Percentiles rank a stretch among this genome's conserved stretches.
These are phyloP conservation scores for Serendipita indica DNA, from an alignment of 768 basidiomycete species.

Conservation along the genomic window DNA sequence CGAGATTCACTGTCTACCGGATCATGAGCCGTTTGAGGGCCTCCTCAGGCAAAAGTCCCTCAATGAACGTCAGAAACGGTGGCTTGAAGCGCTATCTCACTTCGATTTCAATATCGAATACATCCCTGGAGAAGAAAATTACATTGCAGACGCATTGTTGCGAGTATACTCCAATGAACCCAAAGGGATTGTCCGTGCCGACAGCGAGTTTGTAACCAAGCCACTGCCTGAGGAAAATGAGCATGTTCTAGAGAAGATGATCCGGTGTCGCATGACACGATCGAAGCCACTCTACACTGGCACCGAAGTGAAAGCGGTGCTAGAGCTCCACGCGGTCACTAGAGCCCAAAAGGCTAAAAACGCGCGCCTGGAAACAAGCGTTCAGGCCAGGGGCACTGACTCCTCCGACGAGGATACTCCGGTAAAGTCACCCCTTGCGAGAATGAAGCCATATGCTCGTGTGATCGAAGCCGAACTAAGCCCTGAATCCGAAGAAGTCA, in stretches of 20 bases:
- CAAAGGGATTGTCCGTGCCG: conserved; percentile 16
- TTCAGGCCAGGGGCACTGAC: no score
- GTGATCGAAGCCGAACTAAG: no score
- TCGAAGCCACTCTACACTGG: neutral
- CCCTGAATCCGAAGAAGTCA: no score
- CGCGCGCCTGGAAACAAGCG: no score
- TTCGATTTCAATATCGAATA: conserved; percentile 11
- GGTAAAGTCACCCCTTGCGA: no score
- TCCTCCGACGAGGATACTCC: no score
- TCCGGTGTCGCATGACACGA: neutral
- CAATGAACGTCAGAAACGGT: neutral
- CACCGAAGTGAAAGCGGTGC: neutral
- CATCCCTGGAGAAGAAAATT: conserved; percentile 6
- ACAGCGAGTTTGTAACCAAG: conserved; percentile 16
- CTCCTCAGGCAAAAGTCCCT: conserved; percentile 3
- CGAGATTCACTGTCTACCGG: conserved; percentile 8
- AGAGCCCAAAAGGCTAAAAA: neutral
- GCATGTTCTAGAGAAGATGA: neutral
- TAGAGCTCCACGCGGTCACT: neutral
- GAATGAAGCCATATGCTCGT: no score
- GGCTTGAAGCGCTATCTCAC: conserved; percentile 9
- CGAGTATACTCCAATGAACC: conserved; percentile 17
- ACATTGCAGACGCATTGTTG: conserved; percentile 16
- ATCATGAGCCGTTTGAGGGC: conserved; percentile 10
- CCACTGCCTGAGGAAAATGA: neutral